These are phyloP conservation scores for Paecilomyces fulvus DNA, from an alignment of 2,329 filamentous ascomycete genomes.

Conservation along the genomic window DNA sequence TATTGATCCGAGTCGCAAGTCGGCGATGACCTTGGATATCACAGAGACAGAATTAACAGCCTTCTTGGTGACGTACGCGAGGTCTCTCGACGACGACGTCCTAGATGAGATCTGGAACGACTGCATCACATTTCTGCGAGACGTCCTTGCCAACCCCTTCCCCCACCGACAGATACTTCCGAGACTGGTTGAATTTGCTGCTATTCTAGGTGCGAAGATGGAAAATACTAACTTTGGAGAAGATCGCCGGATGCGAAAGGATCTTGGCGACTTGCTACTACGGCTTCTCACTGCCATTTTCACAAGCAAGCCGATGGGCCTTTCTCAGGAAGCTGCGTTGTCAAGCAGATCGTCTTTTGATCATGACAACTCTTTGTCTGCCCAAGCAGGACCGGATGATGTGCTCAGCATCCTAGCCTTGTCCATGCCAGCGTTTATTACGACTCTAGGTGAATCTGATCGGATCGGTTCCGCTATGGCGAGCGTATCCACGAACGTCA, in stretches of 20 bases:
- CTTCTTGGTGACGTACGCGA: conserved; percentile 84
- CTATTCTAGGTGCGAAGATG: conserved; percentile 85
- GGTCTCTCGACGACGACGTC: conserved; percentile 86
- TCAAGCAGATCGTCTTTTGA: conserved; percentile 32
- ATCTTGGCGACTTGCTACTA: conserved; percentile 81
- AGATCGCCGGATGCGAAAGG: conserved; percentile 81
- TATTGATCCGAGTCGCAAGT: conserved; percentile 71
- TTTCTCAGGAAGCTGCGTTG: conserved; percentile 50
- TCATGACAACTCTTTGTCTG: conserved; percentile 29
- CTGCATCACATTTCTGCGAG: conserved; percentile 81
- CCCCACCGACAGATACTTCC: conserved; percentile 88
- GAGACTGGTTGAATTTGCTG: conserved; percentile 76
- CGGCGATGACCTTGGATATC: conserved; percentile 77
- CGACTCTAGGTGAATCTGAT: conserved; percentile 78
- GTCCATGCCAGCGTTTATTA: conserved; percentile 71
- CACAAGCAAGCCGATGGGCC: conserved; percentile 72
- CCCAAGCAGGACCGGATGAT: conserved; percentile 55
- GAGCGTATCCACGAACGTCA: conserved; percentile 73
- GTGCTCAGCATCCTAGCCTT: conserved; percentile 70
- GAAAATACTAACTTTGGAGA: conserved; percentile 98
- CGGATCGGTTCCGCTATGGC: conserved; percentile 69
- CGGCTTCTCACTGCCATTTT: conserved; percentile 87
- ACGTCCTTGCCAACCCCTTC: conserved; percentile 86
- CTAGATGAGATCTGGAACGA: conserved; percentile 98
- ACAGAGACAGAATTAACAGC: conserved; percentile 75